Evolutionary conservation across 2,329 filamentous ascomycete genomes (phyloP), one percentile per base, ranked within the genome.

Genomic region (Coleophoma eucalyptorum): DNA sequence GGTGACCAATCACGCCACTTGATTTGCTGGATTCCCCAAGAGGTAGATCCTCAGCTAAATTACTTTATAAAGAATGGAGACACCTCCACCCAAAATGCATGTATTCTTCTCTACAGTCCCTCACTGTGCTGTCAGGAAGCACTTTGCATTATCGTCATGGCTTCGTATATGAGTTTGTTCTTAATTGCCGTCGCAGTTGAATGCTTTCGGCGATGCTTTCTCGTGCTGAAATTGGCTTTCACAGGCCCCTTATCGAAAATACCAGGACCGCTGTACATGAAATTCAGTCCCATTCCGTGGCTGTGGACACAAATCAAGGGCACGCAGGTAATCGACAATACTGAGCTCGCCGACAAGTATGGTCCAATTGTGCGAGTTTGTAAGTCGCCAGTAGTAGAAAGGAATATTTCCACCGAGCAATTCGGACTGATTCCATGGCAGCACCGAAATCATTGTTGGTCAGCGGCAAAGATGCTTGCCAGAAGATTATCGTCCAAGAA

Each of bases 171-270:
- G 18, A 10, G 4, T 16, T 16, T 44, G 13, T 11, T 58, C 8
- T 53, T 51, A 19, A 16, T 16, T 31, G 26, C 33, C 13, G 18
- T 50, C 5, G 49, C 20, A 8, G 51, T 49, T 21, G 55, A 58
- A 43, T 2, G 50, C 2, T 19, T 54, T 5, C 46, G 56, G 33
- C 43, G 55, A 47, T 43, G 46, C 4, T 45, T 46, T 32, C 20
- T 53, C 13, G 41, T 47, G 8, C 37, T 58, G 13, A 41, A 50
- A 2, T 4, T 13, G 8, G 57, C 57, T 3, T 59, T 50, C 32
- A 52, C 51, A 12, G 57, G 55, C 3, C 55, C 57, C 3, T 38
- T 59, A 13, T 50, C 57, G 5, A 57, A 57, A 41, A 48, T 59
- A 11, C 57, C 57, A 16, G 57, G 57, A 3, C 57, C 57, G 12